Percentiles rank a stretch among this genome's conserved stretches.
These are phyloP conservation scores for Ogataea nakhonphanomensis DNA, from an alignment of 805 yeast genomes.

Conservation along the genomic window DNA sequence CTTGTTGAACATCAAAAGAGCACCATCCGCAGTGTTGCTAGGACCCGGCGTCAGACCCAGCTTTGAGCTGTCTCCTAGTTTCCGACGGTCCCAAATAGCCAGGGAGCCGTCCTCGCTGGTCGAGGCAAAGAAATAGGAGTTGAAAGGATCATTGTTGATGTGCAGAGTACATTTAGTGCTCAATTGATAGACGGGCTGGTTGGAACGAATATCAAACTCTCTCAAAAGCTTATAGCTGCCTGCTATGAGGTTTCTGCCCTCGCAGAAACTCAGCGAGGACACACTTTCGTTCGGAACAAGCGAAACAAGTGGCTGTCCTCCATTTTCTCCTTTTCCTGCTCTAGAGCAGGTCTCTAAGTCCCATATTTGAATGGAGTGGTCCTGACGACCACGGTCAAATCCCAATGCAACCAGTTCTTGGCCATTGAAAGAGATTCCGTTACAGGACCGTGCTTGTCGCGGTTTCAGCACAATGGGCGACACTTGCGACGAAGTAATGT, in stretches of 20 bases:
- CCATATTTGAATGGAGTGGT: slow-evolving; percentile 76
- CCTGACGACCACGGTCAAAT: slow-evolving; percentile 72
- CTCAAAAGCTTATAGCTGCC: slow-evolving; percentile 77
- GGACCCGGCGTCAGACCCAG: slow-evolving; percentile 12
- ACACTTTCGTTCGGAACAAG: slow-evolving; percentile 74
- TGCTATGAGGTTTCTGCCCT: slow-evolving; percentile 52
- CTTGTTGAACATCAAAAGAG: slow-evolving; percentile 58
- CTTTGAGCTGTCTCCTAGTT: slow-evolving; percentile 34
- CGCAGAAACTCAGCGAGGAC: slow-evolving; percentile 60
- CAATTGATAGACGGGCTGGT: slow-evolving; percentile 65
- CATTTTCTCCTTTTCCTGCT: slow-evolving; percentile 44
- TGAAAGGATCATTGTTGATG: slow-evolving; percentile 65
- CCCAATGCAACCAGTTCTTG: slow-evolving; percentile 71
- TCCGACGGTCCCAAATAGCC: slow-evolving; percentile 79
- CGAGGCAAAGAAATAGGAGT: slow-evolving; percentile 65
- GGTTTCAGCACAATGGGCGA: slow-evolving; percentile 47
- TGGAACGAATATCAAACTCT: slow-evolving; percentile 70
- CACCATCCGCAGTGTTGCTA: slow-evolving; percentile 42
- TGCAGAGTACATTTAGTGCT: slow-evolving; percentile 72
- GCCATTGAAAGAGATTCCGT: slow-evolving; percentile 65
- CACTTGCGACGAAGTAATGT: slow-evolving; percentile 41
- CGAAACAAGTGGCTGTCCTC: slow-evolving; percentile 51
- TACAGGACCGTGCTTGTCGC: slow-evolving; percentile 70
- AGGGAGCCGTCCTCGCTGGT: slow-evolving; percentile 81
- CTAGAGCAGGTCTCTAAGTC: slow-evolving; percentile 61